Evolutionary conservation across 805 yeast species (phyloP), one percentile per base, ranked within the genome.

Genomic region (Tetrapisispora phaffii): DNA sequence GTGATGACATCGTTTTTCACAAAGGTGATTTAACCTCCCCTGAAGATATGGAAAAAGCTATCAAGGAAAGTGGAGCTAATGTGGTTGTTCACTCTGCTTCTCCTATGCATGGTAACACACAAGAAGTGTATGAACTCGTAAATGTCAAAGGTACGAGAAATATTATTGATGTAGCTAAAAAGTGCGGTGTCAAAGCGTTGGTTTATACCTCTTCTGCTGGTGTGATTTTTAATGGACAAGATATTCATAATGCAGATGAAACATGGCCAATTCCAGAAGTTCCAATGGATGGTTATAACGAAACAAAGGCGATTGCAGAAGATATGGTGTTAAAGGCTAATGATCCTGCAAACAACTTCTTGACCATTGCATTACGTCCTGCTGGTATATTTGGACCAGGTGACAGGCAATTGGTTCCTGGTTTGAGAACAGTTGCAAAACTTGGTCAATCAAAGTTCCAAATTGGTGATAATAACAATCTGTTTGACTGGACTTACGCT

Each of bases 331-430:
- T 89, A 58, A 68, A 75, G 19, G 85, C 95, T 16, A 85, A 87
- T 62, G 75, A 76, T 40, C 67, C 67, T n/a, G 62, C 67, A 1
- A 68, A 71, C 13, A 71, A 70, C 1, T 75, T 89, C 51, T 67
- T 74, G 41, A 93, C 98, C 0, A 83, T 85, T 32, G 93, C 96
- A 1, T 66, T 93, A 41, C 77, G 99, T 50, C 98, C 98, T 1
- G 96, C 98, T 1, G 99, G 98, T 34, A 88, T 93, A 40, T 93
- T 93, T 69, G 99, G 98, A 5, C 98, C 97, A 6, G 97, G 98
- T 37, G 98, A 93, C 63, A 78, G 98, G 49, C 99, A 93, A 63
- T 69, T 93, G 58, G 93, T 93, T 39, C 98, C 98, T 12, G 95
- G 95, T 3, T 71, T 93, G 47, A 78, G 96, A 59, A 74, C 74